A percentile compares a stretch with the other conserved stretches of the same genome.
phyloP scores from a whole-genome alignment of 768 basidiomycete species.

The Cystobasidium ongulense region DNA sequence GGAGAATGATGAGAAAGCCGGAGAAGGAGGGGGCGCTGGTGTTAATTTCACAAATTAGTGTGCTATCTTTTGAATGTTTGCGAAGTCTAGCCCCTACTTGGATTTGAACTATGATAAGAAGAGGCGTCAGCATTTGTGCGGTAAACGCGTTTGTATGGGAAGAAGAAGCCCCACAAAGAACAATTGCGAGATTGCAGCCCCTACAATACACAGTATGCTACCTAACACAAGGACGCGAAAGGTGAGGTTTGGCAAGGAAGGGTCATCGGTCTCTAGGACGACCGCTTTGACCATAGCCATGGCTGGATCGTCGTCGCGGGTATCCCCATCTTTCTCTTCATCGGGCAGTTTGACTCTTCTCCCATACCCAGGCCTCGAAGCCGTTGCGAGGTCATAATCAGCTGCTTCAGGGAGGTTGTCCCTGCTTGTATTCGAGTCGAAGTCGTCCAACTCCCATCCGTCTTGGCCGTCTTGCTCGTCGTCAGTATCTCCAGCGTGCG shows the following conservation, averaged over 20 bases:
- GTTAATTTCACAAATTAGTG: slow-evolving; percentile 34
- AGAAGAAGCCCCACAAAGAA: slow-evolving; percentile 35
- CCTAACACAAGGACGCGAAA: slow-evolving; percentile 40
- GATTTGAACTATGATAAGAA: slow-evolving; percentile 1
- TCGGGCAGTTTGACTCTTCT: neutral
- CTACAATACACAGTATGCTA: slow-evolving; percentile 2
- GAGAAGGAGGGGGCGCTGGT: slow-evolving; percentile 41
- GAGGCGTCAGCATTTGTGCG: neutral
- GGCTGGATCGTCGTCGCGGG: neutral
- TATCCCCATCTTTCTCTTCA: neutral
- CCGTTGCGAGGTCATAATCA: neutral
- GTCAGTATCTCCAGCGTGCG: neutral
- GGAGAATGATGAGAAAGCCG: slow-evolving; percentile 41
- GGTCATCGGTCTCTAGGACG: slow-evolving; percentile 42
- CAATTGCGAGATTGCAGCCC: slow-evolving; percentile 41
- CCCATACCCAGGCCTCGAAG: neutral
- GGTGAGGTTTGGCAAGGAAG: slow-evolving; percentile 40
- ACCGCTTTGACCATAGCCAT: slow-evolving; percentile 28
- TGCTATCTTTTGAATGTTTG: neutral
- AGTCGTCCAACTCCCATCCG: slow-evolving; percentile 2
- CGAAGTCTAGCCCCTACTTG: neutral
- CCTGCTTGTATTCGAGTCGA: neutral
- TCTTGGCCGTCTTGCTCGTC: slow-evolving; percentile 15
- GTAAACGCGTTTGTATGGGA: no score
- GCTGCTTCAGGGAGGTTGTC: neutral